These are phyloP conservation scores for Nicotiana tomentosiformis DNA, from an alignment of 257 asterid species.

Conservation along the genomic window DNA sequence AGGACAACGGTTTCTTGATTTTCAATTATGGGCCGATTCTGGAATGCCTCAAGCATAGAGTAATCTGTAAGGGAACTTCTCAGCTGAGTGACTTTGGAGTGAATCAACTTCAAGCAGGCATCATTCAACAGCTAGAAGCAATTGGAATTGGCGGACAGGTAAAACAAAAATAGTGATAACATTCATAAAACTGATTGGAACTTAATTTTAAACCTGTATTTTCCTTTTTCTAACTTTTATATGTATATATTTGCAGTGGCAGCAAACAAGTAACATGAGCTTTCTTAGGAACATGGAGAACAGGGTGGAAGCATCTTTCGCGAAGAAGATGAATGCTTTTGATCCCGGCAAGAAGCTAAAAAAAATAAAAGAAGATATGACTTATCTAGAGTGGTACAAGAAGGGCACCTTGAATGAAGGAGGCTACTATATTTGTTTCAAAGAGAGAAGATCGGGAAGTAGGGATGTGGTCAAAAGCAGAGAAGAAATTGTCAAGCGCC, in stretches of 20 bases:
- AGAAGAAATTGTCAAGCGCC: constrained; percentile 18
- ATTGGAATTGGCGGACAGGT: constrained; percentile 20
- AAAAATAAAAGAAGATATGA: constrained; percentile 22
- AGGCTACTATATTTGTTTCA: constrained; percentile 24
- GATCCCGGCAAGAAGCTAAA: constrained; percentile 27
- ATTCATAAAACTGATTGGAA: neutral
- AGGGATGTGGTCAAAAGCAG: constrained; percentile 15
- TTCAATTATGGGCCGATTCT: constrained; percentile 11
- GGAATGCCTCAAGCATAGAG: constrained; percentile 6
- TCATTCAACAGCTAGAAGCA: constrained; percentile 18
- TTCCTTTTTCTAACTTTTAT: neutral
- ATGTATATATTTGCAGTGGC: constrained; percentile 8
- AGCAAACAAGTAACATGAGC: neutral
- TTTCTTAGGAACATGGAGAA: neutral
- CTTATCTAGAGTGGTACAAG: constrained; percentile 31
- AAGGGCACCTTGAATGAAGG: constrained; percentile 13
- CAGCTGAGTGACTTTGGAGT: neutral
- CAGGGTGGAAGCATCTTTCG: neutral
- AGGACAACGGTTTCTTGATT: neutral
- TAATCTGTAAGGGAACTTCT: constrained; percentile 15
- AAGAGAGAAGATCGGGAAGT: neutral
- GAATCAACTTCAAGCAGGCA: constrained; percentile 25
- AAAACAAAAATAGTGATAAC: neutral
- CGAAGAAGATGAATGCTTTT: neutral
- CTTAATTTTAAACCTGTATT: neutral